A percentile compares a stretch with the other conserved stretches of the same genome.
Conservation (phyloP, 495 filamentous ascomycete genomes). For the Aspergillus avenaceus region DNA sequence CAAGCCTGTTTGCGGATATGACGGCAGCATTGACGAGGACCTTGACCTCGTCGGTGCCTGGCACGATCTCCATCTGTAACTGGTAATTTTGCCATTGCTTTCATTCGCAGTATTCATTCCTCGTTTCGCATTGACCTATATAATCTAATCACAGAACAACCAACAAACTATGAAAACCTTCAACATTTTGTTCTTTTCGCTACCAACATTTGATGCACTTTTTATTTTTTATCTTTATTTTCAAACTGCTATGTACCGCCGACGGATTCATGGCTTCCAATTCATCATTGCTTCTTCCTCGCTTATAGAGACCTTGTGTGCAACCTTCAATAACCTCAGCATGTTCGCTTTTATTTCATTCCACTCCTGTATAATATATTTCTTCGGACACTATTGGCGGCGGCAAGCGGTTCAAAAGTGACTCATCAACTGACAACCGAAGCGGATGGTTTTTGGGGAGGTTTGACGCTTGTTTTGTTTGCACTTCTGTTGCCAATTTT, state of each 20-base stretch:
- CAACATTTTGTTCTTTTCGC: not conserved
- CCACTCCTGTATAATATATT: constrained; percentile 25
- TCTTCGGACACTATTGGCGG: constrained; percentile 12
- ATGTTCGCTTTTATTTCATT: constrained; percentile 14
- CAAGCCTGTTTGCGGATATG: constrained; percentile 30
- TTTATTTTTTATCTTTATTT: too few relatives aligned
- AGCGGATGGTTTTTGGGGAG: constrained; percentile 5
- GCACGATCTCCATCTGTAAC: constrained; percentile 58
- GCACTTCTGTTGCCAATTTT: not conserved
- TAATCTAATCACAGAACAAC: not conserved
- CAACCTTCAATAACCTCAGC: constrained; percentile 7
- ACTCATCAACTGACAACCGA: constrained; percentile 9
- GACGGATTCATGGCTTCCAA: not conserved
- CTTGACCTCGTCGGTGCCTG: constrained; percentile 89
- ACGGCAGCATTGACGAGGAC: constrained; percentile 64
- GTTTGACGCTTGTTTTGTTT: constrained; percentile 11
- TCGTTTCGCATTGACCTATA: constrained; percentile 11
- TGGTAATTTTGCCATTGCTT: not conserved
- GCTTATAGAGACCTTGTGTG: not conserved
- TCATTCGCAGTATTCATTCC: constrained; percentile 1
- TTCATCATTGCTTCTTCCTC: not conserved
- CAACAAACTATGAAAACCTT: not conserved
- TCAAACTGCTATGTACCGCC: not conserved
- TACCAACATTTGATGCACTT: not conserved
- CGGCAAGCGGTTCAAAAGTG: constrained; percentile 20